phyloP scores from a whole-genome alignment of 2,329 filamentous ascomycete genomes.

The Fusarium udum region DNA sequence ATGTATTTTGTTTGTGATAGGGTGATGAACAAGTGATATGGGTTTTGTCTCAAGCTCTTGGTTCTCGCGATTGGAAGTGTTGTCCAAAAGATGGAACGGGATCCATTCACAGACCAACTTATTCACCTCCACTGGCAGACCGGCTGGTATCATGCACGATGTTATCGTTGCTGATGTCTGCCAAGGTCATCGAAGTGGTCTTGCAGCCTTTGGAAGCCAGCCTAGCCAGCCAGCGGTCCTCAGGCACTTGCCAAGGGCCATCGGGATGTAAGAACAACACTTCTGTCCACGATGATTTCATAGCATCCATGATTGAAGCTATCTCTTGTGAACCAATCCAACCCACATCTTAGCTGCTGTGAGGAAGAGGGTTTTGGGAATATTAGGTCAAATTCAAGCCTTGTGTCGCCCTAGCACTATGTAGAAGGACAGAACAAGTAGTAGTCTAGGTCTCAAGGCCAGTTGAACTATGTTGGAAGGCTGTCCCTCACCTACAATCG shows the following conservation, averaged over 20 bases:
- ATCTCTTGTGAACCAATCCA: neutral
- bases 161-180: slow-evolving; percentile 6
- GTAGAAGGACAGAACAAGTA: neutral
- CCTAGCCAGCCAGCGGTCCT: neutral
- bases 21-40: neutral
- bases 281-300: slow-evolving; percentile 19
- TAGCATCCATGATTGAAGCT: slow-evolving; percentile 23
- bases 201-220: neutral
- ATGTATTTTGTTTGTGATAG: neutral
- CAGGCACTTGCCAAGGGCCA: slow-evolving; percentile 4
- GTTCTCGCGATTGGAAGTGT: neutral
- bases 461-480: slow-evolving; percentile 6
- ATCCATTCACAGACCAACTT: slow-evolving; percentile 1
- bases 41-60: neutral
- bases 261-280: slow-evolving; percentile 15
- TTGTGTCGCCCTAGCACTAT: slow-evolving; percentile 6
- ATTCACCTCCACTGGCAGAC: neutral
- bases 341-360: neutral
- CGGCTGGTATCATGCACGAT: neutral
- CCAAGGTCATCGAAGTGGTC: slow-evolving; percentile 1
- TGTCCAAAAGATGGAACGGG: neutral
- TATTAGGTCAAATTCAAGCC: neutral
- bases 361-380: slow-evolving; percentile 4
- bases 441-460: neutral
- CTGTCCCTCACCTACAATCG: neutral